Evolutionary conservation across 2,329 filamentous ascomycete species (phyloP), one percentile per base, ranked within the genome.

Genomic region (Aspergillus sp.): DNA sequence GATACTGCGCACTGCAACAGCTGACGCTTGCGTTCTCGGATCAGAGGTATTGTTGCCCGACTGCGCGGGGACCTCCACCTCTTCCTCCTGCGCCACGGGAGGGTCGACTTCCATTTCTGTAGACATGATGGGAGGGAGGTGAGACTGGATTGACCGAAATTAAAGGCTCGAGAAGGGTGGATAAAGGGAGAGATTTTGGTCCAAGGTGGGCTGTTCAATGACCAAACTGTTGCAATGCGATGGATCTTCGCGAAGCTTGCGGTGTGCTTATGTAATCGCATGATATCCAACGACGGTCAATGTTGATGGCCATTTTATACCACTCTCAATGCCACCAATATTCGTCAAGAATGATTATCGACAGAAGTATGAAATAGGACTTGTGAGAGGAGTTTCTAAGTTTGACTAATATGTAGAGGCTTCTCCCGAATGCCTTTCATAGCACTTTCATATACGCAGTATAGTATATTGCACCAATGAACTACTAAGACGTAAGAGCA

Each of bases 1-100:
- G 67, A 89, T 88, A 68, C 84, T 87, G 72, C 86, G 85, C 49
- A 89, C 86, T 8, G 86, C 86, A 76, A 81, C 80, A 25, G 80
- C 78, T 60, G 76, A 77, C 19, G 77, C 68, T 30, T 76, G 68
- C 50, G 80, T 82, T 66, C 75, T 78, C 53, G 77, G 73, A 64
- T 82, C 80, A 60, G 69, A 69, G 47, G 70, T 62, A 55, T 66
- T 71, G 57, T 69, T 69, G 58, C 68, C 68, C 21, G 70, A 67
- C 60, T 75, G 67, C 57, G 69, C 70, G 55, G 64, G 60, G 47
- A 53, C 63, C 49, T 72, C 27, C 27, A 8, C 73, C 55, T 78
- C 27, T 10, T 30, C 73, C 56, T 78, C 73, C 30, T 72, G 73
- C 57, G 72, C 65, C 62, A 71, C 67, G 23, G 75, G 75, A 27